A percentile compares a stretch with the other conserved stretches of the same genome.
These are phyloP conservation scores for Naganishia vishniacii DNA, from an alignment of 768 basidiomycete species.

Conservation along the genomic window DNA sequence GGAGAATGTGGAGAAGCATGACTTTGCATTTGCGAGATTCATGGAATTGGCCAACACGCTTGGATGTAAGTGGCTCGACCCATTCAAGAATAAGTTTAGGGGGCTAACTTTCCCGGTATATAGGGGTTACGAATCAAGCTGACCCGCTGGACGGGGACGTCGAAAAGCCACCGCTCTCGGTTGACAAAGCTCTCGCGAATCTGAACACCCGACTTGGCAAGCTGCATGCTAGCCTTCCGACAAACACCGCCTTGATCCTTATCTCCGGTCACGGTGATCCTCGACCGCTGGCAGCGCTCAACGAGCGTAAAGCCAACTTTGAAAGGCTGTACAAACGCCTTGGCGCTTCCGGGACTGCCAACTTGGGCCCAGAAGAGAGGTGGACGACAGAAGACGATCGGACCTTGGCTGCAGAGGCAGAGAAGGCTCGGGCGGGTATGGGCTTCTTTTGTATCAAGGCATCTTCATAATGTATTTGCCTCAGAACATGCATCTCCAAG, in stretches of 20 bases:
- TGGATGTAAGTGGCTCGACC: constrained; percentile 59
- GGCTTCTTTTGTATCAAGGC: constrained; percentile 62
- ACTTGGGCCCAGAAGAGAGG: constrained; percentile 56
- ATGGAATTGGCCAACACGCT: constrained; percentile 71
- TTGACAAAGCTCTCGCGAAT: constrained; percentile 49
- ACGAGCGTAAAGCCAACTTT: constrained; percentile 65
- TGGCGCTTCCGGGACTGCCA: constrained; percentile 50
- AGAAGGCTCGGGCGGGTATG: constrained; percentile 72
- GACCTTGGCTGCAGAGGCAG: constrained; percentile 72
- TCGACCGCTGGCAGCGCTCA: constrained; percentile 67
- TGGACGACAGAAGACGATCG: constrained; percentile 76
- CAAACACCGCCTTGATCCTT: constrained; percentile 73
- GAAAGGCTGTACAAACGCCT: constrained; percentile 55
- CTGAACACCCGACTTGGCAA: constrained; percentile 61
- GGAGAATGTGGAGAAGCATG: constrained; percentile 59
- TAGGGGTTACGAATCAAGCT: constrained; percentile 15
- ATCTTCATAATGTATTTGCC: background rate
- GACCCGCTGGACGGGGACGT: constrained; percentile 1
- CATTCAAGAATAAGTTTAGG: background rate
- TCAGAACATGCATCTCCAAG: background rate
- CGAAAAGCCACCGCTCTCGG: constrained; percentile 12
- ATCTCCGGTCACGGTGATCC: constrained; percentile 89
- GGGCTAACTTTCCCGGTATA: background rate
- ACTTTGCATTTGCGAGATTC: constrained; percentile 78
- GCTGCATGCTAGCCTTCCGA: constrained; percentile 66